Percentiles rank a stretch among this genome's conserved stretches.
phyloP scores from a whole-genome alignment of 352 stramenopile species.

The Globisporangium lucens region DNA sequence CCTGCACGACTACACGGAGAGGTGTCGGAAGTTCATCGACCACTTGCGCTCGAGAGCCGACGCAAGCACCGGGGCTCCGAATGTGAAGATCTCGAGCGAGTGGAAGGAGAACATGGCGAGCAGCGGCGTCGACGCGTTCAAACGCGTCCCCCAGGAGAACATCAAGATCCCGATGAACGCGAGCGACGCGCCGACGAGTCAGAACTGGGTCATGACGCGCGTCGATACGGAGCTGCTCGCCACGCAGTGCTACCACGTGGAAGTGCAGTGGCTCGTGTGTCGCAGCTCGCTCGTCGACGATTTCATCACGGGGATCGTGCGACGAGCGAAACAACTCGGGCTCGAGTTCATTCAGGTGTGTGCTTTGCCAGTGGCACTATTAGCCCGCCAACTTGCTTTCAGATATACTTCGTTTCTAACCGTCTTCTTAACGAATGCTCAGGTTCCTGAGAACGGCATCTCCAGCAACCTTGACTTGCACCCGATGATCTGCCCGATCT shows the following conservation, averaged over 20 bases:
- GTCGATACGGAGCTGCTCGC: constrained; percentile 69
- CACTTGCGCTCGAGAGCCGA: constrained; percentile 62
- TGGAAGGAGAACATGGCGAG: constrained; percentile 40
- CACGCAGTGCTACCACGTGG: constrained; percentile 74
- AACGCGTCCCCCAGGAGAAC: constrained; percentile 58
- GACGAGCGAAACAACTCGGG: constrained; percentile 72
- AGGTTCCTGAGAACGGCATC: constrained; percentile 61
- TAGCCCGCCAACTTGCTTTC: not conserved
- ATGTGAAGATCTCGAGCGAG: constrained; percentile 51
- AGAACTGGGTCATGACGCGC: constrained; percentile 81
- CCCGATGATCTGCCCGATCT: constrained; percentile 72
- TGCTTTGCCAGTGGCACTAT: not conserved
- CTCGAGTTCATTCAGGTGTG: constrained; percentile 66
- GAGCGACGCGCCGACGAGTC: constrained; percentile 61
- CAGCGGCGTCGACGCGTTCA: constrained; percentile 57
- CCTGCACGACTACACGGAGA: constrained; percentile 56
- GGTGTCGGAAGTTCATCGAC: constrained; percentile 67
- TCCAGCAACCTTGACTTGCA: constrained; percentile 79
- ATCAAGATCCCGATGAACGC: constrained; percentile 72
- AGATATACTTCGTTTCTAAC: not conserved
- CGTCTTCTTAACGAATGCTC: not conserved
- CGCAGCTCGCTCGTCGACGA: constrained; percentile 80
- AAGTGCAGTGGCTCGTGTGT: constrained; percentile 86
- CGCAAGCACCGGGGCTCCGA: constrained; percentile 46
- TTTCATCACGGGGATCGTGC: constrained; percentile 62